phyloP scores from a whole-genome alignment of 331 rosid genomes.

The Malus hybrid region DNA sequence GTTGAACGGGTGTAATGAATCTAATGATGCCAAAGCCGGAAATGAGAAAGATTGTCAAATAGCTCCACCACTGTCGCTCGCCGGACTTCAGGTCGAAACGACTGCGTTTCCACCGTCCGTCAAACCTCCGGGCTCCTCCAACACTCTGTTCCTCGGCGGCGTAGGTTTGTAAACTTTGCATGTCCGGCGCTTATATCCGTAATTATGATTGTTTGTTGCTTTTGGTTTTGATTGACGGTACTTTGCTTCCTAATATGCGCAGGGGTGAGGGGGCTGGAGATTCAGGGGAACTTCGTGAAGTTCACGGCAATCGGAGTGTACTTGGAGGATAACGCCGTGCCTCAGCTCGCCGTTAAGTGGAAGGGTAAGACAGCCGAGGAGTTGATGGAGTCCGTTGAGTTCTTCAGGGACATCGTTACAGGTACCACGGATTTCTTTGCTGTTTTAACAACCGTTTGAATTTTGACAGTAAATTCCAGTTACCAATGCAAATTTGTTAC shows the following conservation, averaged over 20 bases:
- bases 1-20: slow-evolving; percentile 6
- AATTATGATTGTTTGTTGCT: background rate
- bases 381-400: slow-evolving; percentile 48
- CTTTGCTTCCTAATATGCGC: background rate
- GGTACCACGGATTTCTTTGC: slow-evolving; percentile 18
- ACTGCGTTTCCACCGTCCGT: slow-evolving; percentile 34
- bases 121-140: slow-evolving; percentile 39
- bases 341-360: slow-evolving; percentile 64
- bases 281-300: slow-evolving; percentile 60
- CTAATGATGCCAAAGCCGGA: background rate
- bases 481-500: background rate
- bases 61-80: slow-evolving; percentile 5
- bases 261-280: slow-evolving; percentile 61
- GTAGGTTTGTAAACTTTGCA: slow-evolving; percentile 34
- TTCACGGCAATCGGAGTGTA: slow-evolving; percentile 67
- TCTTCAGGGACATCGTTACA: slow-evolving; percentile 62
- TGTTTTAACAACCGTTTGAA: background rate
- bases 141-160: slow-evolving; percentile 62
- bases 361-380: slow-evolving; percentile 32
- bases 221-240: background rate
- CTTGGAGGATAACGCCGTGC: slow-evolving; percentile 44
- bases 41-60: slow-evolving; percentile 3
- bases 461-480: background rate
- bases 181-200: background rate
- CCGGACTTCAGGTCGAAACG: slow-evolving; percentile 38